Conservation (phyloP, 1,139 yeast genomes). For the Saccharomyces uvarum region DNA sequence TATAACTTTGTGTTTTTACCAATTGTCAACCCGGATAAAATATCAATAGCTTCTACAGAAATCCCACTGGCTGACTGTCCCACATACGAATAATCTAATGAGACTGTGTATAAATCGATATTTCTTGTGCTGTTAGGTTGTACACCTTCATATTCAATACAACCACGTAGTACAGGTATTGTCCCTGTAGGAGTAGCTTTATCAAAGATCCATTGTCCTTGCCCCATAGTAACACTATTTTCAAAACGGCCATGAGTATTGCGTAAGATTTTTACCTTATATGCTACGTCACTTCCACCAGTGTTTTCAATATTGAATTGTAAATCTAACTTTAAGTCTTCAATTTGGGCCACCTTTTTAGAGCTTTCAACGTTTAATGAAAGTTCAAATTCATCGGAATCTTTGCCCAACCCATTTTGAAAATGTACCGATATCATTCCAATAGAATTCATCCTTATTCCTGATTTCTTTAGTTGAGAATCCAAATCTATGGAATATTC, state of each 20-base stretch:
- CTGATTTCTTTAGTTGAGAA: conserved; percentile 6
- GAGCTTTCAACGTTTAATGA: conserved; percentile 48
- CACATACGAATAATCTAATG: not conserved
- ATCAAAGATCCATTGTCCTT: conserved; percentile 69
- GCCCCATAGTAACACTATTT: conserved; percentile 38
- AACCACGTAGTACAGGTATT: conserved; percentile 62
- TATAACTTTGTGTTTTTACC: conserved; percentile 57
- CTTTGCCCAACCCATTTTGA: conserved; percentile 52
- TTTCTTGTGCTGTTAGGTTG: not conserved
- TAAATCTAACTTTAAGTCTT: conserved; percentile 48
- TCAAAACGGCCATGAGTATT: conserved; percentile 33
- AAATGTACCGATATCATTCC: conserved; percentile 59
- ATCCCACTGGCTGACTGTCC: not conserved
- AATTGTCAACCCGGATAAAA: conserved; percentile 31
- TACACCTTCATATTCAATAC: conserved; percentile 26
- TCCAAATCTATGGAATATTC: conserved; percentile 54
- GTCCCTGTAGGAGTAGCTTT: conserved; percentile 56
- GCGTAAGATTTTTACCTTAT: conserved; percentile 22
- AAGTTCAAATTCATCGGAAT: conserved; percentile 69
- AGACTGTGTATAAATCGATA: not conserved
- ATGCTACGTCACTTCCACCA: conserved; percentile 11
- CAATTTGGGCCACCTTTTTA: conserved; percentile 48
- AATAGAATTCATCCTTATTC: conserved; percentile 25
- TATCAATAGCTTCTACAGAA: not conserved
- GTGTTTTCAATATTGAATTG: conserved; percentile 29